These are phyloP conservation scores for Phytophthora brassicae DNA, from an alignment of 352 stramenopile species.

Conservation along the genomic window DNA sequence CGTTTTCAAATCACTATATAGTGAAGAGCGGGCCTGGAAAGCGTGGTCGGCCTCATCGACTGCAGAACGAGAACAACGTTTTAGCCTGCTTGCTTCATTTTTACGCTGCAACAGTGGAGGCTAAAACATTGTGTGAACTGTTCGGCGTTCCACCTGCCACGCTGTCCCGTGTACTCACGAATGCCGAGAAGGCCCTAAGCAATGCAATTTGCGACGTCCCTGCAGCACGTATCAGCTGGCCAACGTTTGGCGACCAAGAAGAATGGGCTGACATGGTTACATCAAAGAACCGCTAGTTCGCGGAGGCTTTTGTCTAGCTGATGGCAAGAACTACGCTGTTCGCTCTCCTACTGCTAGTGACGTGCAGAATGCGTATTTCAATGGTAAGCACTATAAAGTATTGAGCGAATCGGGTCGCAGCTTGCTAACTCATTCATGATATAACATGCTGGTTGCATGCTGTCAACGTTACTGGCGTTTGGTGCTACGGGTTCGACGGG, in stretches of 20 bases:
- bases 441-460: constrained; percentile 1
- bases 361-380: constrained; percentile 9
- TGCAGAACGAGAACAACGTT: constrained; percentile 3
- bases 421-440: not conserved
- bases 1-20: constrained; percentile 1
- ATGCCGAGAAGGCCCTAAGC: not conserved
- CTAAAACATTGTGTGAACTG: constrained; percentile 7
- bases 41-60: not conserved
- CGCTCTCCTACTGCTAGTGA: not conserved
- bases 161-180: not conserved
- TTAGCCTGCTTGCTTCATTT: constrained; percentile 3
- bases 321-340: constrained; percentile 4
- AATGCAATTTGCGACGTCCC: not conserved
- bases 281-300: constrained; percentile 1
- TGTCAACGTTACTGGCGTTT: constrained; percentile 3
- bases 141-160: constrained; percentile 3
- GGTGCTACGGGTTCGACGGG: constrained; percentile 11
- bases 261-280: not conserved
- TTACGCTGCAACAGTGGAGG: constrained; percentile 3
- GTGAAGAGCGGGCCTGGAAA: constrained; percentile 1
- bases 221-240: not conserved
- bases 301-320: constrained; percentile 9
- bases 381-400: not conserved
- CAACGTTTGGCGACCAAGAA: not conserved
- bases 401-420: not conserved